These are phyloP conservation scores for Nemania diffusa DNA, from an alignment of 2,329 filamentous ascomycete genomes.

Conservation along the genomic window DNA sequence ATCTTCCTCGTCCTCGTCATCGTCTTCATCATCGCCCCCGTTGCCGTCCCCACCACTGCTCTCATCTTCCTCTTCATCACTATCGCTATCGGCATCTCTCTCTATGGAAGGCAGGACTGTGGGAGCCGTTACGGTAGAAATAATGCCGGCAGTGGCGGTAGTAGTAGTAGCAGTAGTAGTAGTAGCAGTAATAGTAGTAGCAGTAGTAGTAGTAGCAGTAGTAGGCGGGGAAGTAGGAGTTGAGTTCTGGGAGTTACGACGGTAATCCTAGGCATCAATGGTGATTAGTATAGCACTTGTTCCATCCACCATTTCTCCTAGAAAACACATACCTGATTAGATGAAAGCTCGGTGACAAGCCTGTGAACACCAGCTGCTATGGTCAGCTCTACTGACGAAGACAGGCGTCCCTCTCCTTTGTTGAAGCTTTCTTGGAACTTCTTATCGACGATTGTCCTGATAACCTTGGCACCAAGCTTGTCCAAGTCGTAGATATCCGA, in stretches of 20 bases:
- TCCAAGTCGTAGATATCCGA: constrained; percentile 39
- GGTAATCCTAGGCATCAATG: constrained; percentile 39
- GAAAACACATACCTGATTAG: constrained; percentile 36
- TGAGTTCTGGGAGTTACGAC: constrained; percentile 15
- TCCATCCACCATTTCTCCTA: background rate
- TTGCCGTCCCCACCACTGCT: background rate
- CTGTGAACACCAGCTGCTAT: constrained; percentile 38
- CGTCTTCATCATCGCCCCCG: background rate
- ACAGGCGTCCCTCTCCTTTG: constrained; percentile 38
- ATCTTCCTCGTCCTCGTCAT: background rate
- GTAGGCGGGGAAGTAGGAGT: background rate
- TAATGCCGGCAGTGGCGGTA: background rate
- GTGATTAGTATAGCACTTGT: background rate
- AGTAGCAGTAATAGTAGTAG: too few species aligned
- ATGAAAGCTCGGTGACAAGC: constrained; percentile 38
- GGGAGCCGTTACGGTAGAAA: background rate
- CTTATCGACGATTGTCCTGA: constrained; percentile 39
- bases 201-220: background rate
- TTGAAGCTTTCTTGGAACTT: constrained; percentile 41
- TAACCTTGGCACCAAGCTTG: constrained; percentile 39
- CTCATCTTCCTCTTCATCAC: background rate
- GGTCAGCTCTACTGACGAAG: constrained; percentile 32
- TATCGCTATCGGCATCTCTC: constrained; percentile 3
- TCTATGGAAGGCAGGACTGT: constrained; percentile 43
- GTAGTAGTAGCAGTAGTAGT: too few species aligned